Evolutionary conservation across 139 green algal genomes (phyloP).

Genomic region (Closterium sp.): DNA sequence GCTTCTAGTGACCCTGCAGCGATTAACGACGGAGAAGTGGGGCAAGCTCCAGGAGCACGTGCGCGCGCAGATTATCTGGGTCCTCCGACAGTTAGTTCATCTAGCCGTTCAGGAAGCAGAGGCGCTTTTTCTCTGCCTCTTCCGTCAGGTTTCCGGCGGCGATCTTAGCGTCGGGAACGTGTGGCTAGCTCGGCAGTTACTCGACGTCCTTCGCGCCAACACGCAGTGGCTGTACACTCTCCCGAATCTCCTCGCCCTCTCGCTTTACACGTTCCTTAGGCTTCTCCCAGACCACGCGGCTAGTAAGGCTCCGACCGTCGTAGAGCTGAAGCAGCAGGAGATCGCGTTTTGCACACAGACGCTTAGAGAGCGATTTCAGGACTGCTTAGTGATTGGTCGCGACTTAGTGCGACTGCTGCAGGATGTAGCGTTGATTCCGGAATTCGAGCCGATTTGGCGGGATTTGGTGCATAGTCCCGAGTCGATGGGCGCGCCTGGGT

Average conservation of each 20-base stretch:
- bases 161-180: slow-evolving; percentile 41
- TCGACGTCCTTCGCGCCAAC: slow-evolving; percentile 32
- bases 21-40: slow-evolving; percentile 34
- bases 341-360: slow-evolving; percentile 42
- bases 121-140: slow-evolving; percentile 15
- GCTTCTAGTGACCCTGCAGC: slow-evolving; percentile 31
- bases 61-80: slow-evolving; percentile 37
- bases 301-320: neutral
- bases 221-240: slow-evolving; percentile 19
- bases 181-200: slow-evolving; percentile 39
- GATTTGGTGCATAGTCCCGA: slow-evolving; percentile 42
- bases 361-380: slow-evolving; percentile 35
- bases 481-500: slow-evolving; percentile 28
- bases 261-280: slow-evolving; percentile 45
- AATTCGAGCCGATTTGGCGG: slow-evolving; percentile 51
- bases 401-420: slow-evolving; percentile 48
- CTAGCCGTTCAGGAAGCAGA: slow-evolving; percentile 22
- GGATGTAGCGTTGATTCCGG: slow-evolving; percentile 41
- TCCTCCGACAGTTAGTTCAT: slow-evolving; percentile 27
- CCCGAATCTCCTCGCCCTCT: slow-evolving; percentile 15
- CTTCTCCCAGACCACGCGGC: slow-evolving; percentile 43
- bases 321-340: slow-evolving; percentile 38
- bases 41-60: slow-evolving; percentile 29
- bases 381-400: slow-evolving; percentile 46
- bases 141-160: slow-evolving; percentile 40